Conservation (phyloP, 495 filamentous ascomycete species). For the Lophium mytilinum region DNA sequence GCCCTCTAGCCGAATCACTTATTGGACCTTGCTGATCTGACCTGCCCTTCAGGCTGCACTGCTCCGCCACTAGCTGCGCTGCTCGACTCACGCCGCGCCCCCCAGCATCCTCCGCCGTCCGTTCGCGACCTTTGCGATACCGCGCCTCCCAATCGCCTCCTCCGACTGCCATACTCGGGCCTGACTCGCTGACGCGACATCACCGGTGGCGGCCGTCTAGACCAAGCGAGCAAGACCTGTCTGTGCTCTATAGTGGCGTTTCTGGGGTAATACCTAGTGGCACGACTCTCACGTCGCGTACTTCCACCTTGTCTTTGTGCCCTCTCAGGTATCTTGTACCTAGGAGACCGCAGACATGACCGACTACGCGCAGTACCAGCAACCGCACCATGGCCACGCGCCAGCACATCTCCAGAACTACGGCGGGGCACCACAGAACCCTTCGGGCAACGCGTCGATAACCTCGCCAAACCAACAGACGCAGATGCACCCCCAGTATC, state of each 20-base stretch:
- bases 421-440: constrained; percentile 39
- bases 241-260: constrained; percentile 20
- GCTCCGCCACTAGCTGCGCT: constrained; percentile 20
- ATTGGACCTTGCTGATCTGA: constrained; percentile 23
- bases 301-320: constrained; percentile 16
- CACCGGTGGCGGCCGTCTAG: neutral
- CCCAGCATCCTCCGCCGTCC: constrained; percentile 4
- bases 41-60: constrained; percentile 20
- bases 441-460: constrained; percentile 39
- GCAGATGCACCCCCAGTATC: constrained; percentile 37
- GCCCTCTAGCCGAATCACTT: neutral
- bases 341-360: constrained; percentile 40
- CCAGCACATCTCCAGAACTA: constrained; percentile 46
- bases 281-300: constrained; percentile 16
- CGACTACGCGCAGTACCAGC: constrained; percentile 63
- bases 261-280: constrained; percentile 23
- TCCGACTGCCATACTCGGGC: neutral
- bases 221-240: constrained; percentile 6
- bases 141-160: constrained; percentile 23
- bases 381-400: constrained; percentile 46
- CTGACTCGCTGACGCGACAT: constrained; percentile 1
- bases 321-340: constrained; percentile 18
- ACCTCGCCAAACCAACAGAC: constrained; percentile 49
- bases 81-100: constrained; percentile 7
- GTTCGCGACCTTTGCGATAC: constrained; percentile 8